Base-by-base conservation (phyloP, 208 protist species). In the Leishmania martiniquensis region DNA sequence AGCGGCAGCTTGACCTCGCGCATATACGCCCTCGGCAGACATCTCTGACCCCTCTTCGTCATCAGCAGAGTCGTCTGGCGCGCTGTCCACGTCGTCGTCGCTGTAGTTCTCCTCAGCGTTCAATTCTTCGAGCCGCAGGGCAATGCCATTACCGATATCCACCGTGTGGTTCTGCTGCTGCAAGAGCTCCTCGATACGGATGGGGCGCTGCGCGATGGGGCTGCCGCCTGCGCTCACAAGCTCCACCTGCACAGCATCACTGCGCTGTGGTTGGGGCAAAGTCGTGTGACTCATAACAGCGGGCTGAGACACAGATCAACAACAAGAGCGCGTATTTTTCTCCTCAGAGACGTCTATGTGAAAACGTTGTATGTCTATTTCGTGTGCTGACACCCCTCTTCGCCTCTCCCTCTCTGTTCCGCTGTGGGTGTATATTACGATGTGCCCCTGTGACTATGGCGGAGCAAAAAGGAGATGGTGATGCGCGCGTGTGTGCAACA, bases 151-250 rank as follows among this genome's bases (percentile, higher is more conserved):
- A 37, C 88, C 87, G 9, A 97, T 59, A 54, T 89, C 72, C 42
- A 96, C 67, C 0, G 85, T 82, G 74, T 84, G 84, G 25, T 89
- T 75, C 37, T 88, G 29, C 59, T 86, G 79, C 34, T 69, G 81
- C 37, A 96, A 68, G 10, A 97, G 78, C 57, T 96, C 94, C 80
- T 93, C 85, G 22, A 97, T 77, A 52, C 87, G 85, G 55, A 97
- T 90, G 39, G 92, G 92, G 20, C 77, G 87, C 63, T 82, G 80
- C 6, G 86, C 72, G 44, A 96, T 71, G 29, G 85, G 80, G 7
- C 65, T 66, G 22, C 94, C 92, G 45, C 95, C 83, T 4, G 63
- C 71, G 44, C 80, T 85, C 2, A 97, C 89, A 32, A 97, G 63
- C 80, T 97, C 85, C 15, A 97, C 70, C 60, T 93, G 87, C 57